A percentile compares a stretch with the other conserved stretches of the same genome.
Evolutionary conservation across 2,329 filamentous ascomycete species (phyloP).

Genomic region (Penicillium sp.): DNA sequence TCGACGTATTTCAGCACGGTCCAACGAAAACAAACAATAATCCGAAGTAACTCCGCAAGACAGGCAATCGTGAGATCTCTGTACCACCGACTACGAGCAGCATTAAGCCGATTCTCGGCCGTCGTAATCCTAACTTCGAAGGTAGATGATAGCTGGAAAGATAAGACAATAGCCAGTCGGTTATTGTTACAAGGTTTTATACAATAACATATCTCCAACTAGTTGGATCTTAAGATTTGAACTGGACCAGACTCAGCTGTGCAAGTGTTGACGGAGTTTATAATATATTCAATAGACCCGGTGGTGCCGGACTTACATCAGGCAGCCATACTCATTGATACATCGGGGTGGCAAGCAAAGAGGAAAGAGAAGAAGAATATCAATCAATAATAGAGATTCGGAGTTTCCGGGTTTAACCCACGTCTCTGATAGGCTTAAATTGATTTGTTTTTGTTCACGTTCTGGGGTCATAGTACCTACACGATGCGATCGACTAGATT

Average conservation of each 20-base stretch:
- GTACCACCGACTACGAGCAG: not conserved
- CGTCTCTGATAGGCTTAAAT: not conserved
- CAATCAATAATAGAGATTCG: not conserved
- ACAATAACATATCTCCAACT: not conserved
- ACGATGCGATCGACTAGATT: not conserved
- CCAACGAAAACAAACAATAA: not conserved
- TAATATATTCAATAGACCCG: not conserved
- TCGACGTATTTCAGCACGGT: too few species aligned
- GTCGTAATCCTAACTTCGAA: not conserved
- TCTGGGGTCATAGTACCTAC: too few species aligned
- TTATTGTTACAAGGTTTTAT: not conserved
- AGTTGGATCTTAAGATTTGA: not conserved
- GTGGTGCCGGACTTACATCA: conserved; percentile 1
- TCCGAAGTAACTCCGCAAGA: conserved; percentile 1
- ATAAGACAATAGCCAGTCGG: not conserved
- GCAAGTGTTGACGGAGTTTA: not conserved
- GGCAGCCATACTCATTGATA: not conserved
- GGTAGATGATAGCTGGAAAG: not conserved
- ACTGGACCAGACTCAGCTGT: not conserved
- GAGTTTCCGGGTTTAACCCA: not conserved
- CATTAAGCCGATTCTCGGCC: not conserved
- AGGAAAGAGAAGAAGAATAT: not conserved
- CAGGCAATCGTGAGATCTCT: not conserved
- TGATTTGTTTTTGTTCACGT: not conserved
- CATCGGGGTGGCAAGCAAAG: not conserved